Evolutionary conservation across 2,329 filamentous ascomycete genomes (phyloP).

Genomic region (Verticillium albo-atrum): DNA sequence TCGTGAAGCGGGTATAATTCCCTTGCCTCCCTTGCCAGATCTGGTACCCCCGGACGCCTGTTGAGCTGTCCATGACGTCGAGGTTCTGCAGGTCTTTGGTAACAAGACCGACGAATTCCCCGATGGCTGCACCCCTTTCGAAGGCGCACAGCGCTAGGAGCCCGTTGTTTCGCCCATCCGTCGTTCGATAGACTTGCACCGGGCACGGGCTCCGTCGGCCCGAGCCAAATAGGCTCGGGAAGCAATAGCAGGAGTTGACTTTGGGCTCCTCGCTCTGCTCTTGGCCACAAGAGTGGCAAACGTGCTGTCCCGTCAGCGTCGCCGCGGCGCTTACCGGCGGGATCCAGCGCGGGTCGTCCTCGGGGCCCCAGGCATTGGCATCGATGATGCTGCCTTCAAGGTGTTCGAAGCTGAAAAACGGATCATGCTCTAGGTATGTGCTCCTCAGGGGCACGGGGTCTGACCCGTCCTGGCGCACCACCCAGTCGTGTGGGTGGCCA

Average conservation of each 20-base stretch:
- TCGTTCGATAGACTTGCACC: constrained; percentile 48
- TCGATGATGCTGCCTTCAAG: constrained; percentile 46
- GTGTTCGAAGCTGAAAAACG: constrained; percentile 41
- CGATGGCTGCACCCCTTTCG: constrained; percentile 46
- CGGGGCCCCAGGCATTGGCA: constrained; percentile 37
- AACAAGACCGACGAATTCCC: constrained; percentile 51
- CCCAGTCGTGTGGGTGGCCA: constrained; percentile 49
- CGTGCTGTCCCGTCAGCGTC: constrained; percentile 11
- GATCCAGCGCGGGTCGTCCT: constrained; percentile 42
- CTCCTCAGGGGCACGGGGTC: constrained; percentile 34
- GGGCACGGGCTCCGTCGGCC: constrained; percentile 21
- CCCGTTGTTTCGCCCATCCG: constrained; percentile 50
- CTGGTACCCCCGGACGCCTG: constrained; percentile 37
- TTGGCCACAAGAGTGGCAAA: constrained; percentile 39
- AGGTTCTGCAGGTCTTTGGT: constrained; percentile 46
- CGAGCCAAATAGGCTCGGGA: constrained; percentile 44
- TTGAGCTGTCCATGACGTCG: constrained; percentile 50
- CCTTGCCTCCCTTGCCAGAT: constrained; percentile 53
- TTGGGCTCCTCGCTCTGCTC: constrained; percentile 44
- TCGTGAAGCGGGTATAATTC: constrained; percentile 56
- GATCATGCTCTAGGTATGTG: constrained; percentile 42
- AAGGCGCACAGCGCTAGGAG: constrained; percentile 41
- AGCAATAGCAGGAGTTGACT: constrained; percentile 47
- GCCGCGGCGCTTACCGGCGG: constrained; percentile 20
- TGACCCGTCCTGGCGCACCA: constrained; percentile 36